Evolutionary conservation across 1,284 basidiomycete genomes (phyloP).

Genomic region (Fomitopsis pinicola): DNA sequence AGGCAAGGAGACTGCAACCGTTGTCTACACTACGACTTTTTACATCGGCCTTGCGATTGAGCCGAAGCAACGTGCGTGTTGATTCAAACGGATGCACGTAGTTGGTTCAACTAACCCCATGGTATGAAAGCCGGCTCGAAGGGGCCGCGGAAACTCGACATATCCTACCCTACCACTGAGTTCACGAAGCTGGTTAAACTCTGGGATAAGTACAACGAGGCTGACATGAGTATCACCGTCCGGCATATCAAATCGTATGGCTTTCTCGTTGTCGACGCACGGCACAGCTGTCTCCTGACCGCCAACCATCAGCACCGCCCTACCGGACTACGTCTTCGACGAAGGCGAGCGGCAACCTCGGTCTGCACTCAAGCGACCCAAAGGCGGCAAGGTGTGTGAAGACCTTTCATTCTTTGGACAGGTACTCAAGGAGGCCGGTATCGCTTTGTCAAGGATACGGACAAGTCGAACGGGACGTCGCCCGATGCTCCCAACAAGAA

Average conservation of each 20-base stretch:
- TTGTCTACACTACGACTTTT: slow-evolving; percentile 91
- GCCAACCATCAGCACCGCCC: slow-evolving; percentile 44
- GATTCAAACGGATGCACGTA: slow-evolving; percentile 4
- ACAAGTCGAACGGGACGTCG: slow-evolving; percentile 60
- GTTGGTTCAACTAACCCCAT: background rate
- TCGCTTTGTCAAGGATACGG: slow-evolving; percentile 42
- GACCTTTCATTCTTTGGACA: slow-evolving; percentile 13
- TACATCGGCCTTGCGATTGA: slow-evolving; percentile 95
- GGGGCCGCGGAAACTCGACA: slow-evolving; percentile 83
- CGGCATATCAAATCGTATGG: slow-evolving; percentile 89
- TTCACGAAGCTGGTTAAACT: slow-evolving; percentile 94
- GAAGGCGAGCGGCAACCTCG: slow-evolving; percentile 72
- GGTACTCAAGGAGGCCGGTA: background rate
- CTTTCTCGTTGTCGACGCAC: slow-evolving; percentile 3
- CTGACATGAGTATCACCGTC: slow-evolving; percentile 92
- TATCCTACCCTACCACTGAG: slow-evolving; percentile 94
- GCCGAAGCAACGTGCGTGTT: slow-evolving; percentile 78
- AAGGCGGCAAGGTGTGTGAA: slow-evolving; percentile 68
- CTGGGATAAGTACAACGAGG: slow-evolving; percentile 95
- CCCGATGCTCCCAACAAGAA: slow-evolving; percentile 76
- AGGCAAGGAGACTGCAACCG: slow-evolving; percentile 71
- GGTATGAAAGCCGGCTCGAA: slow-evolving; percentile 53
- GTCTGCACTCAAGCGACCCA: slow-evolving; percentile 58
- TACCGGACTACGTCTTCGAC: slow-evolving; percentile 85
- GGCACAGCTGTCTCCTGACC: slow-evolving; percentile 12